These are phyloP conservation scores for Boletus barrowsii DNA, from an alignment of 768 basidiomycete species.

Conservation along the genomic window DNA sequence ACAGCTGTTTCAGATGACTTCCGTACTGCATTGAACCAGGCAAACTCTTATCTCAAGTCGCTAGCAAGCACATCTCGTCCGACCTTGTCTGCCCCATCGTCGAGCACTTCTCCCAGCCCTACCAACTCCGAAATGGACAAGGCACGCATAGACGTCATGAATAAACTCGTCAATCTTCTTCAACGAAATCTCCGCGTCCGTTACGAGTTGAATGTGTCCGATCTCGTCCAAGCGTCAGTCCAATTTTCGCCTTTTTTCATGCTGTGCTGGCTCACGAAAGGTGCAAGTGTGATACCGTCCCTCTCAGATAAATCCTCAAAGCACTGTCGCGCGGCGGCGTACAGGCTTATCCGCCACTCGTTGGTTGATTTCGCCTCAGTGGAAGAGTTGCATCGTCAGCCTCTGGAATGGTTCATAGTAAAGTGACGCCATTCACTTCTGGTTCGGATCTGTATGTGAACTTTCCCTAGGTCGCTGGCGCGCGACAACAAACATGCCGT, in stretches of 20 bases:
- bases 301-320: slow-evolving; percentile 74
- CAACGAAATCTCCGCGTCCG: slow-evolving; percentile 72
- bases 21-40: slow-evolving; percentile 66
- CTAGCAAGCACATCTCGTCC: slow-evolving; percentile 46
- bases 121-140: slow-evolving; percentile 44
- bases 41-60: slow-evolving; percentile 54
- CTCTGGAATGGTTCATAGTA: slow-evolving; percentile 88
- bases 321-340: slow-evolving; percentile 75
- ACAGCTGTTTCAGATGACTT: slow-evolving; percentile 57
- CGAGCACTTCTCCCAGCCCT: slow-evolving; percentile 35
- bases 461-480: slow-evolving; percentile 61
- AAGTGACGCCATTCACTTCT: slow-evolving; percentile 49
- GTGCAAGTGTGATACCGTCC: slow-evolving; percentile 68
- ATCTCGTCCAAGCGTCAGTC: slow-evolving; percentile 74
- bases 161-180: slow-evolving; percentile 59
- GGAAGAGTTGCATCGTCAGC: slow-evolving; percentile 54
- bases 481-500: slow-evolving; percentile 79
- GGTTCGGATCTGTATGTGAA: neutral
- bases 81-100: slow-evolving; percentile 33
- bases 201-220: slow-evolving; percentile 66
- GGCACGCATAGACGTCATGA: slow-evolving; percentile 62
- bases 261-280: slow-evolving; percentile 7
- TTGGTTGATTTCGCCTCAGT: slow-evolving; percentile 74
- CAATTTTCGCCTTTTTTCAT: neutral
- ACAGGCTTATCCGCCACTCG: slow-evolving; percentile 77